A percentile compares a stretch with the other conserved stretches of the same genome.
Conservation (phyloP, 306 rosid genomes). For the Cucurbita moschata region DNA sequence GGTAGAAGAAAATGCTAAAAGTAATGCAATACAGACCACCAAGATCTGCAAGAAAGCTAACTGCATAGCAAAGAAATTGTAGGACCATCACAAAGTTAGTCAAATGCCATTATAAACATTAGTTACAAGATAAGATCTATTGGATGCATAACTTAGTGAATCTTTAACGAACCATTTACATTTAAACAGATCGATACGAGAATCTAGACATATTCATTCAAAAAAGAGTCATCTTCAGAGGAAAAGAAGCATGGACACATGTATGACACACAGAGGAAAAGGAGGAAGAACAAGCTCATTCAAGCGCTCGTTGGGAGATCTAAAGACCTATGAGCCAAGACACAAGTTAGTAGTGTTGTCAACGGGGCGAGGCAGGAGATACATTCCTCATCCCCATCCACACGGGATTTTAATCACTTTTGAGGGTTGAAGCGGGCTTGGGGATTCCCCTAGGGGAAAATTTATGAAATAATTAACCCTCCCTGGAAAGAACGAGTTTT, state of each 20-base stretch:
- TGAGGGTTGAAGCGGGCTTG: too few relatives aligned
- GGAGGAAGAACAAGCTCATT: background rate
- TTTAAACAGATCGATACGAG: background rate
- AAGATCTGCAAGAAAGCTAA: slow-evolving; percentile 94
- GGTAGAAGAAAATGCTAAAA: slow-evolving; percentile 71
- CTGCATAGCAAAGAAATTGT: slow-evolving; percentile 23
- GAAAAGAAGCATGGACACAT: background rate
- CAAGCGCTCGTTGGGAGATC: background rate
- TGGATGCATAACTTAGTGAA: background rate
- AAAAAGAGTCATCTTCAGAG: background rate
- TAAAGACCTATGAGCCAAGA: background rate
- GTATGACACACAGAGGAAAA: background rate
- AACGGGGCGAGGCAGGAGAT: background rate
- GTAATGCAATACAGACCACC: slow-evolving; percentile 96
- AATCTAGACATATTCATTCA: background rate
- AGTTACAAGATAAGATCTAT: background rate
- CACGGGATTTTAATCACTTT: too few relatives aligned
- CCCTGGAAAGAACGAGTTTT: too few relatives aligned
- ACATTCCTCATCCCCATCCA: background rate
- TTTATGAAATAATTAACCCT: too few relatives aligned
- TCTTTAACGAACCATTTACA: background rate
- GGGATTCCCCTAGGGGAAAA: too few relatives aligned
- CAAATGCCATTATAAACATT: background rate
- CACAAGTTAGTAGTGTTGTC: background rate
- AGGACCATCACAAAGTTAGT: slow-evolving; percentile 12